Evolutionary conservation across 139 green algal genomes (phyloP), one percentile per base, ranked within the genome.

Genomic region (Chlamydomonas asymmetrica): DNA sequence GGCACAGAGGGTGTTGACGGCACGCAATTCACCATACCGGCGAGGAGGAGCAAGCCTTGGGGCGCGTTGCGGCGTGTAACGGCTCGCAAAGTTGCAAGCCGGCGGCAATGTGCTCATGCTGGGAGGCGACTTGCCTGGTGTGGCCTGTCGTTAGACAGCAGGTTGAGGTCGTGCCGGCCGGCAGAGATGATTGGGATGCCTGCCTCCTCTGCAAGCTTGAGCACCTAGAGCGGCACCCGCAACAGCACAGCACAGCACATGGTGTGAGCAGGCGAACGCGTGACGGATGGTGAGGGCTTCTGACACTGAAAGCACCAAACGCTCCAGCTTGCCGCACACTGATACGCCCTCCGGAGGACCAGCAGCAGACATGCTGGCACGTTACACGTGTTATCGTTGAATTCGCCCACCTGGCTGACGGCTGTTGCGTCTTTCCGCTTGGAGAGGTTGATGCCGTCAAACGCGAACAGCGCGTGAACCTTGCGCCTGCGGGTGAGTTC

Each of bases 101-200:
- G 9, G 16, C 57, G 25, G 20, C 57, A 18, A 20, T 23, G 16
- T 29, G 27, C n/a, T 37, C n/a, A n/a, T n/a, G n/a, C n/a, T n/a
- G n/a, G n/a, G 20, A 66, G 59, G 16, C 7, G 20, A 38, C 74
- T 32, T 29, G 79, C 84, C 89, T 95, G 88, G 80, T 96, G 93
- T 0, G 88, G 90, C 22, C 91, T 70, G 88, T 97, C 93, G 72
- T 89, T 82, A 2, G 84, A 71, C 61, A 98, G 54, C 68, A 97
- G 80, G 83, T 98, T 98, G 27, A 98, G 87, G 52, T 96, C 88
- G 67, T 98, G 94, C 79, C 97, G 94, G 59, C 62, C 78, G 5
- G 78, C 71, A 0, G 73, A 61, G 27, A 71, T 29, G 1, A 94
- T 49, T 0, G 49, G 20, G 16, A 85, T 75, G 0, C 84, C 87